Base-by-base conservation (phyloP, 2,329 filamentous ascomycete genomes). In the Stromatinia cepivora region DNA sequence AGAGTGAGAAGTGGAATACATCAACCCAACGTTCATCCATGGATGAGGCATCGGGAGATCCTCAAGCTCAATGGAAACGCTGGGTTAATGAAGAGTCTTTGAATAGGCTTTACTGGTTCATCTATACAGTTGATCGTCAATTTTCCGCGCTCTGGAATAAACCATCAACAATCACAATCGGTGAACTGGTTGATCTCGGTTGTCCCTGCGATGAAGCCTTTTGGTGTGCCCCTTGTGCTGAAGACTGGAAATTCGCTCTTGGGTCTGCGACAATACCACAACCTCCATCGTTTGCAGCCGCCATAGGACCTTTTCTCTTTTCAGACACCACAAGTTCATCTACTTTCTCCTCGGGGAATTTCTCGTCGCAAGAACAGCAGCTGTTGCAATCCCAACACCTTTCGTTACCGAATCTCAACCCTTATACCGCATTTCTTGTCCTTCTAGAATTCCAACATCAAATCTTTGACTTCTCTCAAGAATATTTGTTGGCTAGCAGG, bases 121-220 rank as follows among this genome's bases (percentile, higher is more conserved):
- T 75, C 11, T 76, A 75, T 52, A 57, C 65, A 5, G 71, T 74
- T n/a, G 75, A 76, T 58, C 70, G 62, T 13, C 72, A 75, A 48
- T 75, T 75, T 36, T 72, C 74, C 8, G 69, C 69, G 52, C 52
- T 76, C 1, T 63, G 75, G 54, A 76, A 76, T 56, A 59, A 75
- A 13, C 71, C 74, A 20, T 69, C 71, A 17, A 72, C 73, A 15
- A 74, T 75, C 17, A 71, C 73, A 15, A 65, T 74, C n/a, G 70
- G 72, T 11, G 73, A 76, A 46, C 65, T 76, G 22, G 70, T 70
- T 36, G 48, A 72, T 63, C 48, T 76, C 20, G 67, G 69, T 7
- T 75, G 73, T 59, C 75, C 75, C 46, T 75, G 73, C 42, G 74
- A 76, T 36, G 73, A 76, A 25, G 71, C 72, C n/a, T 75, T 75